Base-by-base conservation (phyloP, 2,329 filamentous ascomycete species). In the Sporothrix sp. region DNA sequence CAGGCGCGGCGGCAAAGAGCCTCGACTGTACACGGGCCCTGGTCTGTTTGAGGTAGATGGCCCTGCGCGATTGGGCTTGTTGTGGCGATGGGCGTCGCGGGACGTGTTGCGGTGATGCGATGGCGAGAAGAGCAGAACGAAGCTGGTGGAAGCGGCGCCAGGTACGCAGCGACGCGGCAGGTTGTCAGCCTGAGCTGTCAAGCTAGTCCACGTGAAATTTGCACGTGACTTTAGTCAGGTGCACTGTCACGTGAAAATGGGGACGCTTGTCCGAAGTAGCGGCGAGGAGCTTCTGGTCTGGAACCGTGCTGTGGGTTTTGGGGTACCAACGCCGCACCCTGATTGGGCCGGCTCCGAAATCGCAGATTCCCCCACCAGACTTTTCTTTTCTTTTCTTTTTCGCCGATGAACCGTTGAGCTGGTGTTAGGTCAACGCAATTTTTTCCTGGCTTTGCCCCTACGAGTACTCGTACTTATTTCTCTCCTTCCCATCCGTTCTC, bases 391-490 rank as follows among this genome's bases (percentile, higher is more conserved):
- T 37, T 32, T 39, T 30, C 18, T 37, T 20, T 11, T 38, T 45
- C 3, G 8, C 39, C 27, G 16, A 47, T 33, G 45, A 18, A 20
- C 35, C 28, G 7, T 38, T 10, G 7, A 10, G 20, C 28, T 37
- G n/a, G n/a, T 47, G 39, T 48, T 48, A 48, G 50, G 27, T 39
- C 45, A 39, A 39, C 25, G 51, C 35, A 52, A 52, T 44, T 49
- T 52, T 50, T 52, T 36, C 32, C 16, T 44, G 25, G 18, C 33
- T 20, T 37, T 51, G 16, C 16, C n/a, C 37, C 23, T 51, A 38
- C 60, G 52, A n/a, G n/a, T n/a, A n/a, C 42, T 51, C 58, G 59
- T 55, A 62, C 60, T 59, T 64, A 52, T 59, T 60, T 39, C 20
- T 28, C 28, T 27, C 40, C 37, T 48, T 18, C 30, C 13, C 16